Evolutionary conservation across 768 basidiomycete genomes (phyloP).

Genomic region (Boletus rubescentipes): DNA sequence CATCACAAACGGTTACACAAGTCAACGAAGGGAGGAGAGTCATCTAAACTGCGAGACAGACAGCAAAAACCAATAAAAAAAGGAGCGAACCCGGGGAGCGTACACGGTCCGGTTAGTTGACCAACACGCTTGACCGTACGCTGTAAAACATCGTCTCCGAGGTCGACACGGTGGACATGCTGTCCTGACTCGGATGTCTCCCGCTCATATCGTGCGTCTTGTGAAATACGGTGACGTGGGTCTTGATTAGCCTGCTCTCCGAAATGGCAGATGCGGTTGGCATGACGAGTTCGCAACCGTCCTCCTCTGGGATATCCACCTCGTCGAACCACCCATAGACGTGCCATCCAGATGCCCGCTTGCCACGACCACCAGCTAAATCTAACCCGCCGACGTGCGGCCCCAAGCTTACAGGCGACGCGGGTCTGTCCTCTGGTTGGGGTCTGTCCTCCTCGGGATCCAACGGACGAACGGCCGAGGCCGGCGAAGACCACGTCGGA

Average conservation of each 20-base stretch:
- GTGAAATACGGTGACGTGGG: slow-evolving; percentile 11
- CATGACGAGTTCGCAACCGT: neutral
- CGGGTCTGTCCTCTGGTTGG: slow-evolving; percentile 6
- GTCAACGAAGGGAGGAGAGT: neutral
- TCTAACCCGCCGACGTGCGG: slow-evolving; percentile 32
- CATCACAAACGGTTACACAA: slow-evolving; percentile 2
- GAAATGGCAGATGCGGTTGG: neutral
- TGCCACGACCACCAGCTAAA: slow-evolving; percentile 29
- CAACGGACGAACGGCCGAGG: neutral
- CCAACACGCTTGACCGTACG: slow-evolving; percentile 29
- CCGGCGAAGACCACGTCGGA: slow-evolving; percentile 16
- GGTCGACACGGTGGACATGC: slow-evolving; percentile 23
- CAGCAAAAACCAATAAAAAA: too few species aligned
- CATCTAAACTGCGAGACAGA: neutral
- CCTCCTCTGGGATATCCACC: slow-evolving; percentile 3
- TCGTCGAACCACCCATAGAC: slow-evolving; percentile 32
- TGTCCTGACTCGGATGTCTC: slow-evolving; percentile 28
- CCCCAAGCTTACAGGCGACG: slow-evolving; percentile 24
- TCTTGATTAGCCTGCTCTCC: slow-evolving; percentile 7
- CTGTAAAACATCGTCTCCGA: slow-evolving; percentile 30
- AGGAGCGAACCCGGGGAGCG: neutral
- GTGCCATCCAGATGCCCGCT: slow-evolving; percentile 35
- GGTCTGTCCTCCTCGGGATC: slow-evolving; percentile 7
- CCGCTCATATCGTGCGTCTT: slow-evolving; percentile 1
- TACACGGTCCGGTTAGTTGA: neutral